Conservation (phyloP, 495 filamentous ascomycete genomes). For the Barbatosphaeria neglecta region DNA sequence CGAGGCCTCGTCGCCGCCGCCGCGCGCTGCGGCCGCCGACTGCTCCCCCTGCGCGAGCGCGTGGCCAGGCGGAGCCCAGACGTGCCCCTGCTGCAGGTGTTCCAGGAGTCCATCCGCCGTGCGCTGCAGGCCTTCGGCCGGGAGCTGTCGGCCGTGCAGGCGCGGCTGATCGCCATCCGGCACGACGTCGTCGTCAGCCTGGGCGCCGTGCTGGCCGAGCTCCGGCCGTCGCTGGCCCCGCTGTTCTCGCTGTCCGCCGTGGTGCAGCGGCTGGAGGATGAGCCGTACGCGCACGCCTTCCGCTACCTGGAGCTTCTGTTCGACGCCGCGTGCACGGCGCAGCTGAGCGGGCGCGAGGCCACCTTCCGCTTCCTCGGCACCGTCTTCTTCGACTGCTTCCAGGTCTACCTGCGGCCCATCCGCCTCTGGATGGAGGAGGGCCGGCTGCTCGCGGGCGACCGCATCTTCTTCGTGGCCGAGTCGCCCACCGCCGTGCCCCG, state of each 20-base stretch:
- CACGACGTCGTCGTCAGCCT: constrained; percentile 43
- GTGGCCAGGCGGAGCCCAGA: constrained; percentile 13
- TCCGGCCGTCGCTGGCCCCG: constrained; percentile 40
- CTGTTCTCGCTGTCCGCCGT: constrained; percentile 43
- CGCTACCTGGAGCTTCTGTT: constrained; percentile 64
- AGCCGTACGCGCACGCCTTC: constrained; percentile 34
- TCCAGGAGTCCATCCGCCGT: constrained; percentile 31
- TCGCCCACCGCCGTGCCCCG: constrained; percentile 44
- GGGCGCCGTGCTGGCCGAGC: constrained; percentile 48
- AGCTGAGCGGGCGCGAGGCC: constrained; percentile 51
- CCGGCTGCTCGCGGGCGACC: constrained; percentile 47
- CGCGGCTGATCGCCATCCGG: constrained; percentile 27
- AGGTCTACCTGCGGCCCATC: constrained; percentile 70
- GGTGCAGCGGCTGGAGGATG: constrained; percentile 25
- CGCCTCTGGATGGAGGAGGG: constrained; percentile 79
- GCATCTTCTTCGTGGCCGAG: constrained; percentile 63
- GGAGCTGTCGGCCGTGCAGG: constrained; percentile 32
- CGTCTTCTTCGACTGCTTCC: constrained; percentile 74
- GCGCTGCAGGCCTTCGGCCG: constrained; percentile 32
- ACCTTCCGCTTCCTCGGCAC: constrained; percentile 48
- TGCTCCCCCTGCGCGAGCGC: constrained; percentile 25
- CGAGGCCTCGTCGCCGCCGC: constrained; percentile 25
- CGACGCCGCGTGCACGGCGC: constrained; percentile 51
- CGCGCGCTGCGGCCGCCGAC: constrained; percentile 25
- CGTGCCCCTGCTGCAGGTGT: constrained; percentile 37